Evolutionary conservation across 2,329 filamentous ascomycete species (phyloP), one percentile per base, ranked within the genome.

Genomic region (Fusarium sp.): DNA sequence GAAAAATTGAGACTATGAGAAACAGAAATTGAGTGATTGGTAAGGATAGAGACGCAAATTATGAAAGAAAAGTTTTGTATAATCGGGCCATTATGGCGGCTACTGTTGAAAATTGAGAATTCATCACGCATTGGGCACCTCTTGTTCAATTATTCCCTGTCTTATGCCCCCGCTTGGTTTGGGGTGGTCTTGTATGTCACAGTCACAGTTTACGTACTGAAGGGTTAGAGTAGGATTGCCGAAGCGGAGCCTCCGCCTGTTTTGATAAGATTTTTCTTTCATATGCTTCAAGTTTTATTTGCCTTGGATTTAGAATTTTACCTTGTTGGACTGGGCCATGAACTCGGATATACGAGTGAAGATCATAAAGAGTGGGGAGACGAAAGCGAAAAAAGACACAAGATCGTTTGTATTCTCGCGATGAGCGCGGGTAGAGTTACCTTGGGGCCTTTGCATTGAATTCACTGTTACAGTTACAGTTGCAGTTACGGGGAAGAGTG

Each of bases 191-290:
- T 64, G 52, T 52, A 46, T 69, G 67, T 69, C 68, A 71, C 68
- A 66, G 60, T 62, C 56, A 50, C 56, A 37, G 10, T 59, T 59
- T 59, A 50, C 42, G 40, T 50, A 37, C 32, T 23, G 40, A 59
- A n/a, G 53, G 37, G 23, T 60, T 57, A 56, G 62, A 64, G 67
- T 69, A 75, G 74, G 74, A 75, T 69, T 77, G 59, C 65, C 68
- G 54, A 67, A 70, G 71, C 64, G 64, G 62, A 69, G 64, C 66
- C 63, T 63, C 56, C 66, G 38, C 60, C 28, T 46, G 54, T 54
- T n/a, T 65, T 72, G 53, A 67, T 49, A 47, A 53, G 32, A 50
- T 32, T 69, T 65, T 69, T 58, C 21, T 32, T 30, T 44, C 42
- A 42, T 25, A 38, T n/a, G 16, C 25, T 52, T 47, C 53, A 28